These are phyloP conservation scores for Mucor racemosus DNA, from an alignment of 371 early-diverging fungal species.

Conservation along the genomic window DNA sequence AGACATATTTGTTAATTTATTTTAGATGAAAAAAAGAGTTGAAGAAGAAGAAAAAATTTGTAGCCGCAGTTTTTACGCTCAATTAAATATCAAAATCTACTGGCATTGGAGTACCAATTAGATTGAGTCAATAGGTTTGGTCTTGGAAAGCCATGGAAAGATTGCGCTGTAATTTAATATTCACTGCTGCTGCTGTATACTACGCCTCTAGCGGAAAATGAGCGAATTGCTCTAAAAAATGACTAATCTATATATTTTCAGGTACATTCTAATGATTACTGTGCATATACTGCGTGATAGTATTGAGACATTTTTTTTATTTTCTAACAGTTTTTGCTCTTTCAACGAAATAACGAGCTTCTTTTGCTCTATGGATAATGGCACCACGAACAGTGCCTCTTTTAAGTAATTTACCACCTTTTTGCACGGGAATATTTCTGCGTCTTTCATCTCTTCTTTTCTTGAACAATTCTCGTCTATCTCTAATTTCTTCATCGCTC, in stretches of 20 bases:
- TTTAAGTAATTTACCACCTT: conserved; percentile 31
- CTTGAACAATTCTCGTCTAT: conserved; percentile 56
- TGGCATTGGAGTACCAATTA: conserved; percentile 9
- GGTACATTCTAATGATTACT: no score
- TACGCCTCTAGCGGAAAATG: neutral
- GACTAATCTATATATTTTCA: neutral
- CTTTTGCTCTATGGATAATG: conserved; percentile 47
- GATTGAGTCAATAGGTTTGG: neutral
- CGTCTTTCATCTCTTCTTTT: conserved; percentile 49
- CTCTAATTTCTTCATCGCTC: conserved; percentile 60
- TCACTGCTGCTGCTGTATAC: neutral
- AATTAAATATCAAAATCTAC: conserved; percentile 12
- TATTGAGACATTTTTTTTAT: conserved; percentile 9
- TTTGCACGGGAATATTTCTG: conserved; percentile 36
- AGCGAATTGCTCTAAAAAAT: no score
- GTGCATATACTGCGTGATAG: no score
- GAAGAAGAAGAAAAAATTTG: conserved; percentile 8
- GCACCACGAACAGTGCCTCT: conserved; percentile 45
- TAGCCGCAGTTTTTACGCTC: conserved; percentile 9
- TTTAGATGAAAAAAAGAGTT: neutral
- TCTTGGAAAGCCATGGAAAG: conserved; percentile 28
- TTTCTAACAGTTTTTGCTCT: conserved; percentile 49
- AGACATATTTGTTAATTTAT: conserved; percentile 26
- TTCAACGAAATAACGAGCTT: conserved; percentile 49
- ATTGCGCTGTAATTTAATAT: conserved; percentile 8